A percentile compares a stretch with the other conserved stretches of the same genome.
Conservation (phyloP, 176 grass and related monocot species). For the Themeda triandra region DNA sequence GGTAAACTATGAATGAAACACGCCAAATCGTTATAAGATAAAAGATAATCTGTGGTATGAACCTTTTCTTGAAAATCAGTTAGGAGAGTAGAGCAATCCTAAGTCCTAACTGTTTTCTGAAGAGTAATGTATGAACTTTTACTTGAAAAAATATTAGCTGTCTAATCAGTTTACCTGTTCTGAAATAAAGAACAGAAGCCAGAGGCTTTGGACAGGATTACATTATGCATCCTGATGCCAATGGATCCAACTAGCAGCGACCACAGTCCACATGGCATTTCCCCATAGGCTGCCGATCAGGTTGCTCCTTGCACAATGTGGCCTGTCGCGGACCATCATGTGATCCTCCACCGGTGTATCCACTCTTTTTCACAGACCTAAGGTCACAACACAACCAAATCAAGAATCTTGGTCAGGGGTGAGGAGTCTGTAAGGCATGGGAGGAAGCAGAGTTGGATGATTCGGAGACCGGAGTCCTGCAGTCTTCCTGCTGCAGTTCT, state of each 20-base stretch:
- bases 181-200: neutral
- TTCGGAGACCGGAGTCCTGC: neutral
- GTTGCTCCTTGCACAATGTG: neutral
- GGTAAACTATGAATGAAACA: neutral
- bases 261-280: neutral
- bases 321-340: neutral
- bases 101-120: neutral
- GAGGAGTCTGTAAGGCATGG: neutral
- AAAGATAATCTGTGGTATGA: neutral
- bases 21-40: neutral
- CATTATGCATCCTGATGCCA: neutral
- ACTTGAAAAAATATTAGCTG: neutral
- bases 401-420: neutral
- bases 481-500: neutral
- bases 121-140: neutral
- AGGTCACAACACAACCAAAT: neutral
- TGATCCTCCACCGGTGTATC: neutral
- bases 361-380: neutral
- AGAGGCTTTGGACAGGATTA: neutral
- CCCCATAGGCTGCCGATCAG: neutral
- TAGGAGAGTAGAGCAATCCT: neutral
- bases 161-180: neutral
- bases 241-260: neutral
- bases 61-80: neutral
- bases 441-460: neutral